A percentile compares a stretch with the other conserved stretches of the same genome.
Conservation (phyloP, 345 rosid species). For the Aquilaria sinensis region DNA sequence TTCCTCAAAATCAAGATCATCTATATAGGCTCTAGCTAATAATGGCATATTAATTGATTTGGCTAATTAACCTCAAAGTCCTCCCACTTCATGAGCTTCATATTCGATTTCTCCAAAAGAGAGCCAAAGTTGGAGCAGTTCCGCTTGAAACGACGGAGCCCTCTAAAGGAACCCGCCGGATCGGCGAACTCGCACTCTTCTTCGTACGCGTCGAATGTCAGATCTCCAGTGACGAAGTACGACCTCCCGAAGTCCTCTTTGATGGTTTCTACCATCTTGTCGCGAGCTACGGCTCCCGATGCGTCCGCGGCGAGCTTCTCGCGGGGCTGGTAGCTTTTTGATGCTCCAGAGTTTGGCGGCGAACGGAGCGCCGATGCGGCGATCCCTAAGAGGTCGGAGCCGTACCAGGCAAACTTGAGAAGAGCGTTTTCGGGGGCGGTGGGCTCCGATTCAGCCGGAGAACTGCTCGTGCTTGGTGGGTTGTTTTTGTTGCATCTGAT, state of each 20-base stretch:
- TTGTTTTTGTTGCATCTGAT: constrained; percentile 29
- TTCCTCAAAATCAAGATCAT: no score
- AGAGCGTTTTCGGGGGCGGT: constrained; percentile 57
- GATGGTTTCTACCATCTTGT: constrained; percentile 47
- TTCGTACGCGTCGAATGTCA: constrained; percentile 69
- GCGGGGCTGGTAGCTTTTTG: constrained; percentile 6
- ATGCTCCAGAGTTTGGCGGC: constrained; percentile 18
- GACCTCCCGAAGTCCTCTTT: constrained; percentile 71
- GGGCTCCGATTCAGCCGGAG: constrained; percentile 22
- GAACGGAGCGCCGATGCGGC: constrained; percentile 72
- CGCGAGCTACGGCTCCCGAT: constrained; percentile 52
- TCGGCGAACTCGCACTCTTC: constrained; percentile 93
- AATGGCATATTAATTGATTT: background rate
- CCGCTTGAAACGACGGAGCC: constrained; percentile 82
- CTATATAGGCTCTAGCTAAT: no score
- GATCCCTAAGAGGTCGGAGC: constrained; percentile 89
- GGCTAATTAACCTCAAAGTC: constrained; percentile 49
- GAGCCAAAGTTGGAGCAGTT: constrained; percentile 86
- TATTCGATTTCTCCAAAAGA: constrained; percentile 65
- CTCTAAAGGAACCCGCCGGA: constrained; percentile 96
- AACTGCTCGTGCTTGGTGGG: constrained; percentile 18
- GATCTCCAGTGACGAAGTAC: constrained; percentile 86
- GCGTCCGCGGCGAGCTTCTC: constrained; percentile 35
- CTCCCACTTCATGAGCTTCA: constrained; percentile 95
- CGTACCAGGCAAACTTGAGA: constrained; percentile 87